Evolutionary conservation across 495 filamentous ascomycete genomes (phyloP), one percentile per base, ranked within the genome.

Genomic region (Podospora bellae-mahoneyi): DNA sequence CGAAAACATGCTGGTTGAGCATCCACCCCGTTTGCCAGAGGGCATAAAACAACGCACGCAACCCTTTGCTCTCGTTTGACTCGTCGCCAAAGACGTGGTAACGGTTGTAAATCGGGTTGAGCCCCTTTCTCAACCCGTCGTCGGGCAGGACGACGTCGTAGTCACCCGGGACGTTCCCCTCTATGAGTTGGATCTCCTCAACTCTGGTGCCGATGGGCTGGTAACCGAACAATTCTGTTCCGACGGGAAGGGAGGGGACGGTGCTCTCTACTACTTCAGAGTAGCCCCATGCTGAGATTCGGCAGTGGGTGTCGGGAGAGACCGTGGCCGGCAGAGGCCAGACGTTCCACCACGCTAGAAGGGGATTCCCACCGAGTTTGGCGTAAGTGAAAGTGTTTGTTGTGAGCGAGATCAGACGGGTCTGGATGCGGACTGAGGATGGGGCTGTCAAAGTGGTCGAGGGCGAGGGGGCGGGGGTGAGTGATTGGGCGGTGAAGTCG

Each of bases 381-480:
- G 84, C 85, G 71, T 88, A 89, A 7, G 77, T 81, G 57, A 87
- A 76, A 71, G 85, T 88, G 75, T 87, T 87, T 18, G 83, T 82
- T 0, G 85, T 85, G 0, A 88, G 72, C 28, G 80, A 77, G 20
- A 87, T 56, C 1, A 86, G 72, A 1, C 69, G 72, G 3, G 82
- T 75, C 28, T 76, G 81, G 15, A 86, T 70, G 28, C 84, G 81
- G 60, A 88, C 60, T 26, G 62, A 63, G 32, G 28, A 30, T 32
- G 66, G 64, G 15, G 4, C 15, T 58, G 44, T 4, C 13, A 65
- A 53, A 3, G 64, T 18, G 19, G 4, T 7, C 16, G 48, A 26
- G 5, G 26, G 26, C 5, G 64, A 56, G 20, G 19, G 20, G 64
- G 54, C 39, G 64, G 64, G 19, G 64, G 30, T 23, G 6, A 65